phyloP scores from a whole-genome alignment of 345 rosid species.

The Cardiospermum halicacabum region DNA sequence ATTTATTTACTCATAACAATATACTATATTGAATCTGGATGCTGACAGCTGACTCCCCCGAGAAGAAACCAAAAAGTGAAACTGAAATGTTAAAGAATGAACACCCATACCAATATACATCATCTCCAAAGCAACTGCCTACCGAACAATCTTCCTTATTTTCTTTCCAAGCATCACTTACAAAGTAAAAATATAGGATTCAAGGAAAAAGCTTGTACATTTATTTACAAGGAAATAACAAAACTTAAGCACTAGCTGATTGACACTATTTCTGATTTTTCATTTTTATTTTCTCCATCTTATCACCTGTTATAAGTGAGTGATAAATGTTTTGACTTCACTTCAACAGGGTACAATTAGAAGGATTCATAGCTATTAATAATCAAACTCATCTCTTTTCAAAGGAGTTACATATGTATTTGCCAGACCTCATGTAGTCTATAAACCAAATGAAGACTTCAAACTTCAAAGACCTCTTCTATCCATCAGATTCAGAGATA shows the following conservation, averaged over 20 bases:
- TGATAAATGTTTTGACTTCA: constrained; percentile 10
- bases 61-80: not conserved
- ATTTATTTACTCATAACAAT: no score
- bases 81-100: not conserved
- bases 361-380: constrained; percentile 13
- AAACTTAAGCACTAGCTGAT: not conserved
- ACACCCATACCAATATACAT: no score
- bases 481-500: constrained; percentile 16
- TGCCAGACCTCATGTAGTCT: constrained; percentile 6
- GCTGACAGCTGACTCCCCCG: not conserved
- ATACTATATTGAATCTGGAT: not conserved
- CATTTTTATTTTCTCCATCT: not conserved
- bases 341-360: not conserved
- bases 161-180: no score
- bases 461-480: constrained; percentile 19
- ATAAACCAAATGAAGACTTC: constrained; percentile 13
- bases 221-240: not conserved
- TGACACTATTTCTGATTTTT: not conserved
- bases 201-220: not conserved
- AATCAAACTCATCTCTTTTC: constrained; percentile 16
- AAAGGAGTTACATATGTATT: constrained; percentile 14
- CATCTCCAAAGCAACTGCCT: no score
- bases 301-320: not conserved
- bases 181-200: no score
- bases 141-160: no score